These are phyloP conservation scores for Candida broadrunensis DNA, from an alignment of 805 yeast genomes.

Conservation along the genomic window DNA sequence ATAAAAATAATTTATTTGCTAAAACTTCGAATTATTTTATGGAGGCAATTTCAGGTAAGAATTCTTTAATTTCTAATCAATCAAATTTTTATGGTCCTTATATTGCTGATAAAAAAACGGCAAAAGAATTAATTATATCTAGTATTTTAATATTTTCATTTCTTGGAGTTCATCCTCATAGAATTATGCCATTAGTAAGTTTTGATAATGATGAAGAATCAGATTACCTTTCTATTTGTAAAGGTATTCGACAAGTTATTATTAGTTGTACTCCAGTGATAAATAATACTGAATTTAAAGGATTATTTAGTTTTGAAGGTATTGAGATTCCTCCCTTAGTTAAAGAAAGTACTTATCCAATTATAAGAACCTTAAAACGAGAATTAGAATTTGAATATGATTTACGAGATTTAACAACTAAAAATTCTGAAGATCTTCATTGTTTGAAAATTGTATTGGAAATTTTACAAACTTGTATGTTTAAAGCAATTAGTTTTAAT, in stretches of 20 bases:
- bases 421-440: conserved; percentile 1
- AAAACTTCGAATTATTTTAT: background rate
- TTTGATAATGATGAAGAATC: conserved; percentile 13
- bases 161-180: conserved; percentile 29
- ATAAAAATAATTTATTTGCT: background rate
- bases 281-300: background rate
- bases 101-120: background rate
- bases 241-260: conserved; percentile 11
- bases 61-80: background rate
- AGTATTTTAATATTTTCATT: conserved; percentile 24
- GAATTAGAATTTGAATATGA: conserved; percentile 4
- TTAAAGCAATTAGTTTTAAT: conserved; percentile 10
- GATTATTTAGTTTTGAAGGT: background rate
- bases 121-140: conserved; percentile 16
- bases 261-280: conserved; percentile 2
- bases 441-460: conserved; percentile 5
- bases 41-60: background rate
- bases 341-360: background rate
- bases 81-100: background rate
- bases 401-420: conserved; percentile 2
- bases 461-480: conserved; percentile 11
- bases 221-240: conserved; percentile 19
- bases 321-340: background rate
- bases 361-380: background rate
- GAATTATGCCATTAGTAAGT: conserved; percentile 24